Evolutionary conservation across 495 filamentous ascomycete genomes (phyloP).

Genomic region (Aspergillus olivimuriae): DNA sequence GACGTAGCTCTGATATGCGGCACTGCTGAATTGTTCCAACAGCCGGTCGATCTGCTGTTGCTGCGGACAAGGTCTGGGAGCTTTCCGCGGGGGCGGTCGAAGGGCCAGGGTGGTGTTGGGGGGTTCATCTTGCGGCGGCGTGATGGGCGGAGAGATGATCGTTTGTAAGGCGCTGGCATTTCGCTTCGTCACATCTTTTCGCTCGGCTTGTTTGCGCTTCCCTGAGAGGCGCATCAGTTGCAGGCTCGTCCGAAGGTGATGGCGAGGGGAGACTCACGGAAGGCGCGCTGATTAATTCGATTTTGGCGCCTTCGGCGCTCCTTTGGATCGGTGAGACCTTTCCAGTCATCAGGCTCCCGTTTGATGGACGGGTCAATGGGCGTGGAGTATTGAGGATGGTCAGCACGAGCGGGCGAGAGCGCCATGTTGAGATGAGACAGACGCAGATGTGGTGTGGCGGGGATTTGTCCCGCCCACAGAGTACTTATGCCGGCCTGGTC

Average conservation of each 20-base stretch:
- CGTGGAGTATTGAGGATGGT: no score
- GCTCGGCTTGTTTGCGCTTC: slow-evolving; percentile 15
- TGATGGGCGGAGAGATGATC: no score
- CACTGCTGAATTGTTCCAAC: slow-evolving; percentile 19
- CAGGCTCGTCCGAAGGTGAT: not conserved
- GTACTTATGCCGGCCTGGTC: not conserved
- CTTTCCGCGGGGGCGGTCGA: slow-evolving; percentile 1
- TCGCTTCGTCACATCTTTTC: slow-evolving; percentile 5
- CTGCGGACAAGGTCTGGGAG: not conserved
- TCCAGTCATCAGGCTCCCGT: slow-evolving; percentile 29
- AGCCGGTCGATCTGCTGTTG: no score
- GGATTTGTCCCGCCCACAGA: not conserved
- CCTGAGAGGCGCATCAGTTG: slow-evolving; percentile 4
- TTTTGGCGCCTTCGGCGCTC: slow-evolving; percentile 39
- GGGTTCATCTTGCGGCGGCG: no score
- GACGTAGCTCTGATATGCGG: slow-evolving; percentile 26
- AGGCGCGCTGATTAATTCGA: slow-evolving; percentile 38
- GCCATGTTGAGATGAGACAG: not conserved
- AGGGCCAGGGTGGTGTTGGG: no score
- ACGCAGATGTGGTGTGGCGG: not conserved
- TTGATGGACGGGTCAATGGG: no score
- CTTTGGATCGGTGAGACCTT: slow-evolving; percentile 27
- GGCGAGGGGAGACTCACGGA: no score
- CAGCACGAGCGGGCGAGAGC: no score
- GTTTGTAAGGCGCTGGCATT: not conserved